These are phyloP conservation scores for Amanita pallidorosea DNA, from an alignment of 768 basidiomycete species.

Conservation along the genomic window DNA sequence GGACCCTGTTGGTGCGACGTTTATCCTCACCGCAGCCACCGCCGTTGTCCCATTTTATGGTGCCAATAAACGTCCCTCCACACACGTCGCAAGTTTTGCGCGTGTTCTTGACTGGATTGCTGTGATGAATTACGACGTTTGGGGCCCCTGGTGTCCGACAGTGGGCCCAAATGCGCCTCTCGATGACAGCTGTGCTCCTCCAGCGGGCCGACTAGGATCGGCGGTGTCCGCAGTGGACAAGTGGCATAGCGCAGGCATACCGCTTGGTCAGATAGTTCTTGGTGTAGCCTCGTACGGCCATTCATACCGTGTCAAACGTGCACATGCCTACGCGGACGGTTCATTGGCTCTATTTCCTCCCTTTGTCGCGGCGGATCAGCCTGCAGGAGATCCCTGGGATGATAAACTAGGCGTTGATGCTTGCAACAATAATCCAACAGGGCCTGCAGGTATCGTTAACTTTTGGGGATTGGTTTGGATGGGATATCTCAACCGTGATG, in stretches of 20 bases:
- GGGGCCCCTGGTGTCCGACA: slow-evolving; percentile 49
- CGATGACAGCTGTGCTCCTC: slow-evolving; percentile 59
- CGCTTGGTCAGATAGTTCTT: slow-evolving; percentile 62
- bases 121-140: slow-evolving; percentile 67
- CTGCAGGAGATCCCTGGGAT: slow-evolving; percentile 57
- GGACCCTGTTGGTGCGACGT: slow-evolving; percentile 35
- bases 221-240: slow-evolving; percentile 58
- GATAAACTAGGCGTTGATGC: slow-evolving; percentile 36
- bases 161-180: slow-evolving; percentile 86
- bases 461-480: slow-evolving; percentile 54
- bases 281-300: slow-evolving; percentile 83
- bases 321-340: slow-evolving; percentile 32
- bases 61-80: slow-evolving; percentile 41
- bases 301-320: slow-evolving; percentile 46
- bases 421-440: slow-evolving; percentile 44
- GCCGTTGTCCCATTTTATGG: slow-evolving; percentile 30
- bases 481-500: slow-evolving; percentile 42
- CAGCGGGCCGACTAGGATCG: slow-evolving; percentile 55
- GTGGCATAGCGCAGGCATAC: slow-evolving; percentile 75
- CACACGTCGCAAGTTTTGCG: slow-evolving; percentile 64
- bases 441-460: slow-evolving; percentile 43
- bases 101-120: slow-evolving; percentile 44
- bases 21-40: slow-evolving; percentile 48
- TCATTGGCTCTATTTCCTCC: slow-evolving; percentile 36
- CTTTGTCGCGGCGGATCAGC: slow-evolving; percentile 39